Conservation (phyloP, 163 green algal genomes). For the Chlorella variabilis region DNA sequence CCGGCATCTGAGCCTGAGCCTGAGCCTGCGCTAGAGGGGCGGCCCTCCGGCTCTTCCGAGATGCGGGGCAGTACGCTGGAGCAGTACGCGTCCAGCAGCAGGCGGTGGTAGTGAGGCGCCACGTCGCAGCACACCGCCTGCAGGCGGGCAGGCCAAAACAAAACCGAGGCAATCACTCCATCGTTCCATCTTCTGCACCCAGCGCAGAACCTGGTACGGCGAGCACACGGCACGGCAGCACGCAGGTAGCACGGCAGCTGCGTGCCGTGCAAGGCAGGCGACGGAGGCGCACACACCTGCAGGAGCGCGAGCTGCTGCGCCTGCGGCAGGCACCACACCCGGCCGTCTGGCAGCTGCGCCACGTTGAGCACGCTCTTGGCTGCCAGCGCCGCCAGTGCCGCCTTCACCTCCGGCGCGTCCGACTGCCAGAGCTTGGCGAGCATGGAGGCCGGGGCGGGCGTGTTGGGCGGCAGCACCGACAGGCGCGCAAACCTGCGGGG, state of each 20-base stretch:
- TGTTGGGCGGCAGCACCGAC: slow-evolving; percentile 63
- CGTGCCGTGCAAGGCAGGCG: no score
- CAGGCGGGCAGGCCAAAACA: no score
- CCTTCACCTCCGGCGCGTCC: slow-evolving; percentile 28
- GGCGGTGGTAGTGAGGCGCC: slow-evolving; percentile 38
- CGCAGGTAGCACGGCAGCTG: no score
- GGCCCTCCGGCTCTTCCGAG: not conserved
- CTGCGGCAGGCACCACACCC: slow-evolving; percentile 72
- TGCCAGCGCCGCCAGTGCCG: slow-evolving; percentile 12
- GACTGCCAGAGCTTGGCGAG: slow-evolving; percentile 67
- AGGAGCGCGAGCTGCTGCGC: slow-evolving; percentile 54
- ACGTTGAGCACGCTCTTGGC: slow-evolving; percentile 63
- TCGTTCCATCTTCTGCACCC: no score
- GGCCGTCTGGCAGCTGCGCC: slow-evolving; percentile 73
- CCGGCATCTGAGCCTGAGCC: not conserved
- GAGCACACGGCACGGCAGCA: no score
- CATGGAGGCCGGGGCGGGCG: slow-evolving; percentile 67
- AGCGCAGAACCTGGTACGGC: no score
- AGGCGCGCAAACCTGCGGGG: slow-evolving; percentile 45
- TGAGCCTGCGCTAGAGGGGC: not conserved
- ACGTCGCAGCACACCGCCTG: slow-evolving; percentile 43
- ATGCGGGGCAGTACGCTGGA: slow-evolving; percentile 3
- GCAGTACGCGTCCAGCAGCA: slow-evolving; percentile 59
- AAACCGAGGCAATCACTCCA: no score
- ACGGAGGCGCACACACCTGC: not conserved